A percentile compares a stretch with the other conserved stretches of the same genome.
Evolutionary conservation across 805 yeast species (phyloP).

Genomic region (Clavispora asparagi): DNA sequence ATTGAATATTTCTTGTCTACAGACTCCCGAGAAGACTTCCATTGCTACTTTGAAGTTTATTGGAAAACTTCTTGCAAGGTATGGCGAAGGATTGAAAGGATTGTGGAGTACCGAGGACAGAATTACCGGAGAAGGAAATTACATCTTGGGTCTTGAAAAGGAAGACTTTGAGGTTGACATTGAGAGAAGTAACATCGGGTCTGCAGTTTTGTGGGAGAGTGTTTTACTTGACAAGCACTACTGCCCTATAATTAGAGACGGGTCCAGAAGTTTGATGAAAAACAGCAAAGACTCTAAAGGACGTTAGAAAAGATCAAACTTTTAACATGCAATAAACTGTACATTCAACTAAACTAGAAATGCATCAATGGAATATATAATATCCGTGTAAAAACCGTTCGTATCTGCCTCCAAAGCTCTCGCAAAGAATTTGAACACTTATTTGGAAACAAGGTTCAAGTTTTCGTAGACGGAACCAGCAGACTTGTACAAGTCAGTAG

Average conservation of each 20-base stretch:
- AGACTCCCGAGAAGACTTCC: constrained; percentile 84
- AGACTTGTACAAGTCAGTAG: constrained; percentile 39
- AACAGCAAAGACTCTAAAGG: constrained; percentile 23
- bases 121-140: constrained; percentile 65
- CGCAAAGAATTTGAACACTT: neutral
- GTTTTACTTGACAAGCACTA: constrained; percentile 76
- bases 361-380: neutral
- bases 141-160: constrained; percentile 53
- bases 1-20: constrained; percentile 58
- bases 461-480: constrained; percentile 39
- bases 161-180: constrained; percentile 46
- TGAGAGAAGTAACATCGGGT: constrained; percentile 77
- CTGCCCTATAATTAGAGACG: constrained; percentile 73
- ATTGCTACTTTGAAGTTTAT: constrained; percentile 73
- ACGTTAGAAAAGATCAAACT: neutral
- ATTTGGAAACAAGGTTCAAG: constrained; percentile 31
- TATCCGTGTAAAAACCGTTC: neutral
- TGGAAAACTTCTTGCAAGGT: constrained; percentile 67
- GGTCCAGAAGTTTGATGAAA: constrained; percentile 41
- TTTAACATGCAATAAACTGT: neutral
- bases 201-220: constrained; percentile 89
- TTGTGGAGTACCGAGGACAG: constrained; percentile 86
- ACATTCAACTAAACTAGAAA: neutral
- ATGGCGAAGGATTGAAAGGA: constrained; percentile 63
- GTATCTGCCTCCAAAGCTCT: neutral